Base-by-base conservation (phyloP, 768 basidiomycete species). In the Termitomyces sp. region DNA sequence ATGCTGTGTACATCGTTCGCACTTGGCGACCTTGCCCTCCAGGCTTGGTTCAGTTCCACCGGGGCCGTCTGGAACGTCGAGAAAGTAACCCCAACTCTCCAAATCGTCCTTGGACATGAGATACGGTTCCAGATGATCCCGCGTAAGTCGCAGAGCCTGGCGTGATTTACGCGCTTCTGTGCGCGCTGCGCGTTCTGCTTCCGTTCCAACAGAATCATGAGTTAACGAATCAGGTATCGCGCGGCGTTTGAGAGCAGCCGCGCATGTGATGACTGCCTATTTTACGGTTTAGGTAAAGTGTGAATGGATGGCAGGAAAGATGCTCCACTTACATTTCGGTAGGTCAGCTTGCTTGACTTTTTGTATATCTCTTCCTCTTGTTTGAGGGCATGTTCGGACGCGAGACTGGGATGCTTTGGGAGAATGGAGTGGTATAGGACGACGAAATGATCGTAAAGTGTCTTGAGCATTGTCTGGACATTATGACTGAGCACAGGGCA, bases 351-450 rank as follows among this genome's bases (percentile, higher is more conserved):
- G 56, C 80, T 88, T 0, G 90, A 84, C 63, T 84, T 86, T 28
- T 78, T 79, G 73, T 94, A 94, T 0, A 94, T 80, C 61, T 93
- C 88, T 38, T 84, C 83, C 68, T 96, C 94, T 68, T 96, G 93
- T 53, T 77, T 82, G 11, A 94, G 80, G 4, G 94, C 87, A 74
- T 96, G 90, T 57, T 92, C 87, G 0, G 87, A 75, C 0, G 92
- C 90, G 20, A 95, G 71, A 24, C 79, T 75, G 0, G 90, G 86
- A 61, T 87, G 79, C 15, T 73, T 60, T 2, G 83, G 73, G 3
- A 83, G 73, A 50, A 94, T 75, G 9, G 73, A 60, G 9, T 83
- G 75, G 75, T 95, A 95, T 2, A 95, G 75, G 24, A 85, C 76
- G 35, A 77, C 64, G 68, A 92, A 95, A 67, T 91, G 89, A 28